A percentile compares a stretch with the other conserved stretches of the same genome.
These are phyloP conservation scores for Wickerhamomyces queroliae DNA, from an alignment of 805 yeast species.

Conservation along the genomic window DNA sequence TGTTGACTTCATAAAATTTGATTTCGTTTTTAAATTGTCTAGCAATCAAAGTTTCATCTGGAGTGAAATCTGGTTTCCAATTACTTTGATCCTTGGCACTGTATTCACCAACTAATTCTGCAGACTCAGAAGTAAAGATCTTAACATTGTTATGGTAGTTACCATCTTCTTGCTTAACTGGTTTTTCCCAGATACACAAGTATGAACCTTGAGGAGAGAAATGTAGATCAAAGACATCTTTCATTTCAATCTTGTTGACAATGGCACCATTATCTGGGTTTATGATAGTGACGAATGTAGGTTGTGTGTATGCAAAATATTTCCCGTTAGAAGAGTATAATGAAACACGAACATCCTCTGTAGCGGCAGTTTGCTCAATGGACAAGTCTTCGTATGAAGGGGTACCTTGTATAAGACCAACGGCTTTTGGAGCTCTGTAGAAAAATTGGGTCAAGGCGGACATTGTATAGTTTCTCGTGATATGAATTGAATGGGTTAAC, in stretches of 20 bases:
- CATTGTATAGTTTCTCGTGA: constrained; percentile 1
- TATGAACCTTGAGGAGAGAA: constrained; percentile 88
- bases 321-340: constrained; percentile 64
- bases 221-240: constrained; percentile 73
- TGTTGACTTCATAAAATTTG: constrained; percentile 57
- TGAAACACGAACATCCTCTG: constrained; percentile 54
- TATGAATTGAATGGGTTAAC: too few species aligned
- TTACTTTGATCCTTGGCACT: constrained; percentile 79
- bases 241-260: constrained; percentile 42
- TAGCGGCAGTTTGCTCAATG: constrained; percentile 20
- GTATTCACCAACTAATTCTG: constrained; percentile 52
- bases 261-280: constrained; percentile 47
- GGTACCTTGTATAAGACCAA: constrained; percentile 45
- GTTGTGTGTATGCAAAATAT: constrained; percentile 69
- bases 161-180: constrained; percentile 66
- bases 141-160: constrained; percentile 75
- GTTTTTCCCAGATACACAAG: constrained; percentile 87
- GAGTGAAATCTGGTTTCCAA: constrained; percentile 89
- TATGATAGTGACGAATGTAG: constrained; percentile 49
- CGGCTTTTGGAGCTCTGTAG: constrained; percentile 48
- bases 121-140: constrained; percentile 55
- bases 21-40: constrained; percentile 55
- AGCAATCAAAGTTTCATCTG: constrained; percentile 70
- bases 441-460: constrained; percentile 23
- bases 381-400: constrained; percentile 27